Evolutionary conservation across 2,329 filamentous ascomycete genomes (phyloP).

Genomic region (Fusarium compactum): DNA sequence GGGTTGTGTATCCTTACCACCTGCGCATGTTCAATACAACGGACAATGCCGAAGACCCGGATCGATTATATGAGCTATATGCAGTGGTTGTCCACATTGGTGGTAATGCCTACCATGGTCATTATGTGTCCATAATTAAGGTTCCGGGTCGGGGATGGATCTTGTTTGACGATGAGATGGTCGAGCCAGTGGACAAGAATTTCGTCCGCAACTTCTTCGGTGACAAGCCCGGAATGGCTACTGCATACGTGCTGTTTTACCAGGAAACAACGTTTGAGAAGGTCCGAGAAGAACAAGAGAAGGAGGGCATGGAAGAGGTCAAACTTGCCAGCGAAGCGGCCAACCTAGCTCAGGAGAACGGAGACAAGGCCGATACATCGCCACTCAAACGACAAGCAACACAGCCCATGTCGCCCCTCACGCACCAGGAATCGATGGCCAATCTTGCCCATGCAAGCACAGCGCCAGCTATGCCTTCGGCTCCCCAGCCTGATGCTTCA

Average conservation of each 20-base stretch:
- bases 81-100: conserved; percentile 98
- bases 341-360: conserved; percentile 64
- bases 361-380: conserved; percentile 58
- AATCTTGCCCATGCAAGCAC: conserved; percentile 76
- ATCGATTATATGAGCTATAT: conserved; percentile 95
- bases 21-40: conserved; percentile 97
- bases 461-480: conserved; percentile 60
- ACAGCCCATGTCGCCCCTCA: conserved; percentile 59
- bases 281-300: conserved; percentile 82
- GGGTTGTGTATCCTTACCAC: conserved; percentile 97
- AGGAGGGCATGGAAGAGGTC: conserved; percentile 76
- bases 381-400: conserved; percentile 65
- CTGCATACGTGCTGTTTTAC: conserved; percentile 97
- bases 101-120: conserved; percentile 94
- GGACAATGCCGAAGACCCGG: conserved; percentile 92
- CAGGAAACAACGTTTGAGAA: conserved; percentile 85
- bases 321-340: conserved; percentile 68
- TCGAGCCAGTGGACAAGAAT: conserved; percentile 95
- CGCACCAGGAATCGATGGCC: conserved; percentile 65
- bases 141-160: conserved; percentile 96
- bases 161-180: conserved; percentile 97
- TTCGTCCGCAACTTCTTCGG: conserved; percentile 98
- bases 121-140: conserved; percentile 98
- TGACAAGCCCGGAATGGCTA: conserved; percentile 89
- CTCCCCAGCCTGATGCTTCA: conserved; percentile 30